phyloP scores from a whole-genome alignment of 768 basidiomycete genomes.

The Cubamyces sp. region DNA sequence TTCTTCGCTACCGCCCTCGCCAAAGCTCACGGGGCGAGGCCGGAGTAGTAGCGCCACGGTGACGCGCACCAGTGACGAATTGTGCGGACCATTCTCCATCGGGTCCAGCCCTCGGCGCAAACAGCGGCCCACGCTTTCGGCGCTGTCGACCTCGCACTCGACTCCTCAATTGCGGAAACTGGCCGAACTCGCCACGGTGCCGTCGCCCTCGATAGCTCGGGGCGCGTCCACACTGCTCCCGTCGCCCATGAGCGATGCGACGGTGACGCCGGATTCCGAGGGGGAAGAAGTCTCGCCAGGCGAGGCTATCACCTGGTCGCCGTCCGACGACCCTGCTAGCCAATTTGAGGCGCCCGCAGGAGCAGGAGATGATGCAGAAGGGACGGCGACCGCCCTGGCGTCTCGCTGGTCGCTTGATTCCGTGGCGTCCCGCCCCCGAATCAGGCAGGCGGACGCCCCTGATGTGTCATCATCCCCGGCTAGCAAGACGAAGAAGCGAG shows the following conservation, averaged over 20 bases:
- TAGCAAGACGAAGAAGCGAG: conserved; percentile 30
- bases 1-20: neutral
- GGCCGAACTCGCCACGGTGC: conserved; percentile 28
- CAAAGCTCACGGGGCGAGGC: conserved; percentile 10
- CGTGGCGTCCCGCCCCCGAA: conserved; percentile 27
- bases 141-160: conserved; percentile 31
- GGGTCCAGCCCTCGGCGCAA: conserved; percentile 24
- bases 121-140: conserved; percentile 28
- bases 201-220: conserved; percentile 26
- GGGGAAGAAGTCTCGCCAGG: conserved; percentile 11
- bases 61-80: conserved; percentile 7
- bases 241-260: conserved; percentile 20
- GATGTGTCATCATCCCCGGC: conserved; percentile 24
- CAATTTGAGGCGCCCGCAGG: neutral
- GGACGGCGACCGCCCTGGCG: conserved; percentile 21
- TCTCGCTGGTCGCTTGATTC: conserved; percentile 38
- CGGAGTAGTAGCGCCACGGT: conserved; percentile 24
- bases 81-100: conserved; percentile 10
- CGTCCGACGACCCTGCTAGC: conserved; percentile 1
- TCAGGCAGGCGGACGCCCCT: conserved; percentile 20
- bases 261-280: conserved; percentile 13
- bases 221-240: conserved; percentile 7
- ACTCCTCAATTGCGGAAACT: conserved; percentile 32
- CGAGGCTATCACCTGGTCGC: conserved; percentile 20
- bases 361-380: neutral